Evolutionary conservation across 371 early-diverging fungal species (phyloP), one percentile per base, ranked within the genome.

Genomic region (Mortierella sp.): DNA sequence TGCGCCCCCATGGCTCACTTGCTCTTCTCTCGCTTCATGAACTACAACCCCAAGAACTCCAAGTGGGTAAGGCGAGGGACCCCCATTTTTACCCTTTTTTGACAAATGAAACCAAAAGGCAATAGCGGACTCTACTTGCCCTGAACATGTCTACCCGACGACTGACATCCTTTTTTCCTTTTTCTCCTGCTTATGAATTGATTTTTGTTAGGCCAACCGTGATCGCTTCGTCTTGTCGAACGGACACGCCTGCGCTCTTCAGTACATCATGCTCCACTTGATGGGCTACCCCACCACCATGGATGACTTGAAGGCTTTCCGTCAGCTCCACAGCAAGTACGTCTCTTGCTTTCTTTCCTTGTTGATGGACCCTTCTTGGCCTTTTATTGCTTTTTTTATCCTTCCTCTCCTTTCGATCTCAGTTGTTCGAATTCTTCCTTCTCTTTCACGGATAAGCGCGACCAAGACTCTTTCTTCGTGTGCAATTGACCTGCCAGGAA

Each of bases 151-250:
- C 31, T 16, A 63, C 63, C 63, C 63, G 34, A 34, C 34, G 16
- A 34, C 16, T 63, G 34, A 34, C 34, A 26, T 63, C 8, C 14
- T 34, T 28, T 19, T 0, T 19, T 63, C 10, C n/a, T 44, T 45
- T 63, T 47, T 11, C 16, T 3, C 44, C 3, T 75, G 45, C 26
- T 45, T 21, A 3, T 28, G 55, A 10, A 8, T 44, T n/a, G 26
- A 4, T 45, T 6, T 38, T 57, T 9, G 7, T 54, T 74, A 94
- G 93, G 83, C 93, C 77, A 97, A 97, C 90, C 95, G 99, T 71
- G 99, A 99, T 90, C 97, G 99, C 48, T 99, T 99, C 88, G 96
- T 99, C 34, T 93, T 99, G 57, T 99, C 99, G 58, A 99, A 99
- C 90, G 99, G 99, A 34, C 99, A 99, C 89, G 99, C 94, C 57